These are phyloP conservation scores for Cladophialophora psammophila DNA, from an alignment of 2,329 filamentous ascomycete genomes.

Conservation along the genomic window DNA sequence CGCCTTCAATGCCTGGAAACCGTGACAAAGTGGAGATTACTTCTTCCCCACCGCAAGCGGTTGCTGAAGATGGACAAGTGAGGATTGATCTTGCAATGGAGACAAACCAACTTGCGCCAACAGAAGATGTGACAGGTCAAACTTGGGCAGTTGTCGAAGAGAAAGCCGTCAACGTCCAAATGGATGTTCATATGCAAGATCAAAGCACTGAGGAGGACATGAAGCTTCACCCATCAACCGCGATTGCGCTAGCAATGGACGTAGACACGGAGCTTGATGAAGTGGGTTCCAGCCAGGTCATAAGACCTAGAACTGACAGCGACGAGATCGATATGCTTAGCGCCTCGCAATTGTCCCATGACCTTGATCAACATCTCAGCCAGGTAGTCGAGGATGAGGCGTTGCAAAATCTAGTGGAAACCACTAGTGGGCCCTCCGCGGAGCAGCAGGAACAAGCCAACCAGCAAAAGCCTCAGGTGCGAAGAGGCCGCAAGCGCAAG, in stretches of 20 bases:
- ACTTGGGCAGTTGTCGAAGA: background rate
- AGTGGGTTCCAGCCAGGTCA: background rate
- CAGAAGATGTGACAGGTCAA: background rate
- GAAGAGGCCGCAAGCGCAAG: slow-evolving; percentile 31
- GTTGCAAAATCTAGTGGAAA: too few species aligned
- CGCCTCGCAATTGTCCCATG: slow-evolving; percentile 55
- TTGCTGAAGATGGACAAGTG: slow-evolving; percentile 23
- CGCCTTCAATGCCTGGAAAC: slow-evolving; percentile 37
- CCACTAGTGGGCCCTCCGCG: background rate
- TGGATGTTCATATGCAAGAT: background rate
- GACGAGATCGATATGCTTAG: slow-evolving; percentile 54
- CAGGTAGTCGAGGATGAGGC: slow-evolving; percentile 12
- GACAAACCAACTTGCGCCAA: background rate
- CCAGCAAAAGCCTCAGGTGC: background rate
- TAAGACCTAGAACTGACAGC: slow-evolving; percentile 40
- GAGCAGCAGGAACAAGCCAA: background rate
- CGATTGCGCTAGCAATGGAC: background rate
- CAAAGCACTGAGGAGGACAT: background rate
- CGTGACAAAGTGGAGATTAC: slow-evolving; percentile 25
- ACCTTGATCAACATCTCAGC: slow-evolving; percentile 45
- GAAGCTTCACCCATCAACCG: background rate
- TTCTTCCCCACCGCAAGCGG: slow-evolving; percentile 32
- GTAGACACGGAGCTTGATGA: background rate
- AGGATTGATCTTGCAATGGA: slow-evolving; percentile 22
- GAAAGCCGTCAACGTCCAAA: background rate